Evolutionary conservation across 169 alveolate species (phyloP).

Genomic region (Plasmodium reichenowi): DNA sequence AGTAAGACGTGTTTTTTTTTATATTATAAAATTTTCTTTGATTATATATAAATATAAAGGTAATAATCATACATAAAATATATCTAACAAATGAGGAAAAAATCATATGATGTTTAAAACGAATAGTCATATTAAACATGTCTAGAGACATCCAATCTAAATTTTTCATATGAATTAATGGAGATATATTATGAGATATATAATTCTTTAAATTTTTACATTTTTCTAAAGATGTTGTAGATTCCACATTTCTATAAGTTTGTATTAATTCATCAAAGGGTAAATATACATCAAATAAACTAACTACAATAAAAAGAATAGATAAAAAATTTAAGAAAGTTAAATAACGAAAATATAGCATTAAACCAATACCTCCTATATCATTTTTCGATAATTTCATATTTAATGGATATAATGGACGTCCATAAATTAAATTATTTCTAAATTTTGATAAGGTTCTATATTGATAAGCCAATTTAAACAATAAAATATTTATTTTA

Average conservation of each 20-base stretch:
- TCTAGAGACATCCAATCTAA: conserved; percentile 48
- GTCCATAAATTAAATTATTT: conserved; percentile 7
- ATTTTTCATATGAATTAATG: conserved; percentile 15
- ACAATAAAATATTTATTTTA: conserved; percentile 39
- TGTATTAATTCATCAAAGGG: conserved; percentile 34
- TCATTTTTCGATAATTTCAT: conserved; percentile 43
- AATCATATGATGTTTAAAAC: conserved; percentile 11
- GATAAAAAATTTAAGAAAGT: conserved; percentile 30
- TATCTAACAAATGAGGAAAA: conserved; percentile 14
- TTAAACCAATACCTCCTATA: conserved; percentile 81
- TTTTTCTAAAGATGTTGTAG: conserved; percentile 39
- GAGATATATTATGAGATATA: conserved; percentile 24
- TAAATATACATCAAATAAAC: conserved; percentile 26
- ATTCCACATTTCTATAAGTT: conserved; percentile 29
- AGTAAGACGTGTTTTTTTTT: background rate
- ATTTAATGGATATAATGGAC: conserved; percentile 50
- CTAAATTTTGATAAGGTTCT: conserved; percentile 69
- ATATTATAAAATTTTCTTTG: conserved; percentile 12
- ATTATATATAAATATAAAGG: conserved; percentile 22
- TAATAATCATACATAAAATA: conserved; percentile 31
- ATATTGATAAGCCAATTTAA: conserved; percentile 35
- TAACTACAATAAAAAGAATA: conserved; percentile 2
- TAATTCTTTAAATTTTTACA: conserved; percentile 38
- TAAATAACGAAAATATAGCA: conserved; percentile 76
- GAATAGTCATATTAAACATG: conserved; percentile 16